Percentiles rank a stretch among this genome's conserved stretches.
phyloP scores from a whole-genome alignment of 305 asterid species.

The Euphrasia arctica region DNA sequence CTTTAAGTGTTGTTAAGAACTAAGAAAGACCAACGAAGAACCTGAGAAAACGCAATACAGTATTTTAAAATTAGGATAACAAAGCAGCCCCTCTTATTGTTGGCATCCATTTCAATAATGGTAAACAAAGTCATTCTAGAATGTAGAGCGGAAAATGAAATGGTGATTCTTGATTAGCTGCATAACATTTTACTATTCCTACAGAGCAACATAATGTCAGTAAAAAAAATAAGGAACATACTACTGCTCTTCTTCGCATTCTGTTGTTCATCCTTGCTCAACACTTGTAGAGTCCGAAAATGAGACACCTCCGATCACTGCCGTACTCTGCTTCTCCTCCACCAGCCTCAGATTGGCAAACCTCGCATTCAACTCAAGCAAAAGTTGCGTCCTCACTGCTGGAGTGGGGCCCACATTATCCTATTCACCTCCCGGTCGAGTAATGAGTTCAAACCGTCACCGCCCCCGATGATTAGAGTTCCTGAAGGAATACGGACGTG shows the following conservation, averaged over 20 bases:
- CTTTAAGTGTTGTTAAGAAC: neutral
- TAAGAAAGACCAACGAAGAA: neutral
- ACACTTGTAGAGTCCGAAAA: neutral
- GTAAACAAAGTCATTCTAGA: neutral
- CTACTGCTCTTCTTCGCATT: slow-evolving; percentile 23
- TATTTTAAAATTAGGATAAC: neutral
- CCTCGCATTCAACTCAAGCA: slow-evolving; percentile 63
- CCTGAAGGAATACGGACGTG: slow-evolving; percentile 30
- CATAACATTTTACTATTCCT: neutral
- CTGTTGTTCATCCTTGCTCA: neutral
- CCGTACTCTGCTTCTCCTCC: slow-evolving; percentile 32
- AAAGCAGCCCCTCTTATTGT: neutral
- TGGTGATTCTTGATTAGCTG: neutral
- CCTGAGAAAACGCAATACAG: neutral
- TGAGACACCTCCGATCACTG: neutral
- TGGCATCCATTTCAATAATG: neutral
- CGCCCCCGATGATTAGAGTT: slow-evolving; percentile 36
- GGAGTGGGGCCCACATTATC: neutral
- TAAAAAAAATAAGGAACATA: slow-evolving; percentile 26
- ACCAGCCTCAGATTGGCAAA: slow-evolving; percentile 42
- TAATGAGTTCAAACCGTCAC: slow-evolving; percentile 26
- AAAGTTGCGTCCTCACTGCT: slow-evolving; percentile 20
- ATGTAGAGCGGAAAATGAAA: neutral
- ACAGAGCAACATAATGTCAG: too few species aligned
- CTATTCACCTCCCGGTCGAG: slow-evolving; percentile 26